Evolutionary conservation across 441 rosid species (phyloP).

Genomic region (Populus tomentosa): DNA sequence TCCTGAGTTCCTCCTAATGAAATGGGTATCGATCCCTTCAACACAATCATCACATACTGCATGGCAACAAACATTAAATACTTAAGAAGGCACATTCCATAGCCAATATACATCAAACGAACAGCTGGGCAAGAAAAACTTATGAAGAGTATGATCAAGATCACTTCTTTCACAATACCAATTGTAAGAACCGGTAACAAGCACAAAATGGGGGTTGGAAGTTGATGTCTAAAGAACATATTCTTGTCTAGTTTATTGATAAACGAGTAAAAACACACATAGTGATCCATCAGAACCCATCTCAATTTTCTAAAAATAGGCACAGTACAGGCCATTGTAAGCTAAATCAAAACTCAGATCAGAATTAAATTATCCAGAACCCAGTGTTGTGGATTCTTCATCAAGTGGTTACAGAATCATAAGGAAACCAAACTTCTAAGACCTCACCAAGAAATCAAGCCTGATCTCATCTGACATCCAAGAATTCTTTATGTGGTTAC

Average conservation of each 20-base stretch:
- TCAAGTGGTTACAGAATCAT: neutral
- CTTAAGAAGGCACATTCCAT: neutral
- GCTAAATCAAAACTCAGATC: neutral
- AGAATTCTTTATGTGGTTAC: too few relatives aligned
- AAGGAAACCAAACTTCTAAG: neutral
- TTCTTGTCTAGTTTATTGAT: neutral
- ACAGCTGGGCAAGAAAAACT: neutral
- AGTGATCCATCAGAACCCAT: neutral
- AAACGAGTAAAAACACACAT: neutral
- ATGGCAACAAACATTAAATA: constrained; percentile 6
- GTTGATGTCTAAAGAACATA: neutral
- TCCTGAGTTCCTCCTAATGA: constrained; percentile 89
- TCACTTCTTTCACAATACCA: neutral
- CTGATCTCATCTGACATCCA: neutral
- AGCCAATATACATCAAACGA: neutral
- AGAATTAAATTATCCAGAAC: neutral
- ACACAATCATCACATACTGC: constrained; percentile 96
- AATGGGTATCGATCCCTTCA: constrained; percentile 94
- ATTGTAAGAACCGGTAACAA: neutral
- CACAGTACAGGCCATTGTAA: neutral
- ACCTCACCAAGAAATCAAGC: neutral
- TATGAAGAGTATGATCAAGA: neutral
- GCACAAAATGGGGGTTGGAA: neutral
- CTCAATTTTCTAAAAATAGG: neutral
- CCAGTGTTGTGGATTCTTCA: neutral